Percentiles rank a stretch among this genome's conserved stretches.
Evolutionary conservation across 192 early-diverging fungal genomes (phyloP).

Genomic region (Piromyces finnis): DNA sequence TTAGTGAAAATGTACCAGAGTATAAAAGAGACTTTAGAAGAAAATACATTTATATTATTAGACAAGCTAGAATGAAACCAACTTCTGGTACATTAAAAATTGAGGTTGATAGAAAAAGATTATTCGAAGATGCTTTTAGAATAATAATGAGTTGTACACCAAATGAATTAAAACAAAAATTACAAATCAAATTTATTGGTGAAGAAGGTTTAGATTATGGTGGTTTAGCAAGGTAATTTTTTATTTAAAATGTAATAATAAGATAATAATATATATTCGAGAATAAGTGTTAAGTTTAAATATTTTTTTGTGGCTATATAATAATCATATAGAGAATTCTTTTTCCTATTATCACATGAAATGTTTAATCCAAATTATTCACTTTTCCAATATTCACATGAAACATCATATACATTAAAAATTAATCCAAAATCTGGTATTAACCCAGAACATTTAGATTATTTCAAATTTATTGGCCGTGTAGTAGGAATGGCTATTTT

Average conservation of each 20-base stretch:
- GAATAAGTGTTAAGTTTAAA: too few species aligned
- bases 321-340: slow-evolving; percentile 58
- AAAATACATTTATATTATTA: slow-evolving; percentile 91
- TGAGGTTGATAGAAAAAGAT: slow-evolving; percentile 66
- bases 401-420: slow-evolving; percentile 96
- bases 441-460: slow-evolving; percentile 94
- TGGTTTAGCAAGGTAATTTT: slow-evolving; percentile 65
- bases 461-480: slow-evolving; percentile 96
- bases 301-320: too few species aligned
- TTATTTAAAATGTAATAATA: too few species aligned
- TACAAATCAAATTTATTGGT: slow-evolving; percentile 98
- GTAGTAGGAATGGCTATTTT: slow-evolving; percentile 90
- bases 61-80: slow-evolving; percentile 76
- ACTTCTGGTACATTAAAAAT: slow-evolving; percentile 83
- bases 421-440: slow-evolving; percentile 89
- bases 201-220: slow-evolving; percentile 98
- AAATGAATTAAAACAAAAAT: slow-evolving; percentile 79
- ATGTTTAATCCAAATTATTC: slow-evolving; percentile 98
- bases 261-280: too few species aligned
- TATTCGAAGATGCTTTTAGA: slow-evolving; percentile 92
- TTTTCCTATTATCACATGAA: slow-evolving; percentile 92
- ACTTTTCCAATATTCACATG: slow-evolving; percentile 93
- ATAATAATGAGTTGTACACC: slow-evolving; percentile 87
- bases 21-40: slow-evolving; percentile 98
- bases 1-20: slow-evolving; percentile 81